phyloP scores from a whole-genome alignment of 192 early-diverging fungal species.

The Blastocladiella britannica region DNA sequence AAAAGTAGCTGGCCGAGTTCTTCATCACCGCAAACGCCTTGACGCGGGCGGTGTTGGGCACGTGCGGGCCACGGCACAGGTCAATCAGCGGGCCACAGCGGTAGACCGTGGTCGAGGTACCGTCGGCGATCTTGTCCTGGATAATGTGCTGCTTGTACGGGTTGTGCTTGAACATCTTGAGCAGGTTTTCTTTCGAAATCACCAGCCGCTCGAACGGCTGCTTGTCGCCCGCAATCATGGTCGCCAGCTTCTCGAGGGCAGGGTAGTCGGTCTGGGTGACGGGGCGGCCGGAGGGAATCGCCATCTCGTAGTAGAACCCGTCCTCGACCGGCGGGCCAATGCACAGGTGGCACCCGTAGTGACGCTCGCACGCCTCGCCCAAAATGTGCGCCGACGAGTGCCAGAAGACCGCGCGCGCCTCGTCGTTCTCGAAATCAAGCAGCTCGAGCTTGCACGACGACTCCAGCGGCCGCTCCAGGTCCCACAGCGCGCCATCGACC shows the following conservation, averaged over 20 bases:
- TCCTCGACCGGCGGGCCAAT: conserved; percentile 87
- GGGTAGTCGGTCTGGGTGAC: conserved; percentile 72
- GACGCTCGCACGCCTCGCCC: conserved; percentile 89
- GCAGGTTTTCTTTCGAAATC: conserved; percentile 64
- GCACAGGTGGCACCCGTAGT: conserved; percentile 95
- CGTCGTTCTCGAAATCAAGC: conserved; percentile 80
- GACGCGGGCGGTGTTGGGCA: conserved; percentile 82
- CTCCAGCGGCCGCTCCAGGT: conserved; percentile 75
- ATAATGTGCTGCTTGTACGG: conserved; percentile 94
- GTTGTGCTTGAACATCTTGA: conserved; percentile 98
- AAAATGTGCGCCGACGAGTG: conserved; percentile 94
- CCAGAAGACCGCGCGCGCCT: conserved; percentile 93
- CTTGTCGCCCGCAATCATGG: conserved; percentile 80
- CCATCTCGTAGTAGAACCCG: conserved; percentile 96
- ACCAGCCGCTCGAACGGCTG: conserved; percentile 81
- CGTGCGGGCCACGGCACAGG: conserved; percentile 86
- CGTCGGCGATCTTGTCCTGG: conserved; percentile 73
- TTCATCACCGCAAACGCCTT: conserved; percentile 81
- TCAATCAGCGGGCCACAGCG: conserved; percentile 96
- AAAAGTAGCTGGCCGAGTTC: conserved; percentile 97
- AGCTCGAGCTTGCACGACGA: conserved; percentile 57
- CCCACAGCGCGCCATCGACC: conserved; percentile 74
- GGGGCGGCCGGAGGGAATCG: conserved; percentile 20
- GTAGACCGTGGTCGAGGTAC: conserved; percentile 89
- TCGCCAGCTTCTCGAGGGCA: conserved; percentile 66